Conservation (phyloP, 2,329 filamentous ascomycete genomes). For the Xylariomycetidae sp. region DNA sequence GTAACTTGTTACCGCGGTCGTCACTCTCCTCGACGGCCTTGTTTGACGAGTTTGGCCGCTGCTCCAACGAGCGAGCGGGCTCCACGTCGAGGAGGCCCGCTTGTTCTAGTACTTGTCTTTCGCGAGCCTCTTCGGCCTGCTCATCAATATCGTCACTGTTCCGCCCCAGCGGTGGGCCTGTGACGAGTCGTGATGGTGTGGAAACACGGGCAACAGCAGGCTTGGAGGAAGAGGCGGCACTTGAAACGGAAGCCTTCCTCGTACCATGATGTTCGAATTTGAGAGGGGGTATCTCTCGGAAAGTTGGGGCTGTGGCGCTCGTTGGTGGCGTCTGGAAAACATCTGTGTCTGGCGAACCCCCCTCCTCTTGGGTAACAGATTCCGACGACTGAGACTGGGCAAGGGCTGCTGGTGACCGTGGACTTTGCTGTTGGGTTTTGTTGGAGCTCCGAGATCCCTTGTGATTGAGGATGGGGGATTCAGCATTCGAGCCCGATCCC, state of each 20-base stretch:
- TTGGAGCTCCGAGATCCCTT: conserved; percentile 30
- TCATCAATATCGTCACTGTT: conserved; percentile 27
- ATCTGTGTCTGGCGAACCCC: conserved; percentile 37
- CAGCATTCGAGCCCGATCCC: conserved; percentile 11
- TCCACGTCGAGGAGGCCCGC: conserved; percentile 56
- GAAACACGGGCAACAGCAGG: conserved; percentile 26
- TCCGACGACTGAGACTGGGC: conserved; percentile 29
- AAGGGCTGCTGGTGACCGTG: conserved; percentile 29
- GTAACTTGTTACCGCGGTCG: conserved; percentile 54
- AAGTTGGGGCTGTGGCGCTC: conserved; percentile 31
- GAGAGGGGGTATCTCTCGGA: conserved; percentile 37
- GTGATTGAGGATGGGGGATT: conserved; percentile 17
- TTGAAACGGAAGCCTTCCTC: conserved; percentile 41
- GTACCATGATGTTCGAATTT: conserved; percentile 28
- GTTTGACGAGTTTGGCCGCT: conserved; percentile 33
- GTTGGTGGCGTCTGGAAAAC: conserved; percentile 46
- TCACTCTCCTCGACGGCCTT: conserved; percentile 38
- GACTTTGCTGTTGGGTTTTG: conserved; percentile 30
- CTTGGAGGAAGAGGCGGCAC: conserved; percentile 35
- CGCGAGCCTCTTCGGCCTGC: conserved; percentile 56
- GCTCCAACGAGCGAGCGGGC: conserved; percentile 36
- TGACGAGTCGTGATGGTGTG: conserved; percentile 27
- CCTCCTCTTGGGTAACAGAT: conserved; percentile 24
- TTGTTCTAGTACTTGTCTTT: conserved; percentile 64
- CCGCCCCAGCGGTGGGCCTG: conserved; percentile 25